Conservation (phyloP, 345 rosid species). For the Aegle marmelos region DNA sequence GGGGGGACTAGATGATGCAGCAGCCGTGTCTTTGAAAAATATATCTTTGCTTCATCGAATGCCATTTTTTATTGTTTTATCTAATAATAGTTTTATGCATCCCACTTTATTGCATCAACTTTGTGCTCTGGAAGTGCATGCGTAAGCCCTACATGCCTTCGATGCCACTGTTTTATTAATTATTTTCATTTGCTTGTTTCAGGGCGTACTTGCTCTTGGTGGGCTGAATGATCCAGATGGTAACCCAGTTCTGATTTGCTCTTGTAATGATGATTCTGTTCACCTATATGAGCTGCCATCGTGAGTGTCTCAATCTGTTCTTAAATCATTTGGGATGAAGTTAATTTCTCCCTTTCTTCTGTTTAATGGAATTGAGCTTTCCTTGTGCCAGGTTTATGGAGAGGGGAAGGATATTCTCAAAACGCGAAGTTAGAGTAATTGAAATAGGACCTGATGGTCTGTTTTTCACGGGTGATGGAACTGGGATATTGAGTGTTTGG, state of each 20-base stretch:
- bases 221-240: constrained; percentile 38
- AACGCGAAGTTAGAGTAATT: constrained; percentile 32
- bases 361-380: too few species aligned
- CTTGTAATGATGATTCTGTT: constrained; percentile 36
- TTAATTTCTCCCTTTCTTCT: neutral
- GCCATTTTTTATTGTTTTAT: neutral
- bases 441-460: constrained; percentile 39
- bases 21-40: neutral
- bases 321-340: neutral
- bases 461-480: constrained; percentile 54
- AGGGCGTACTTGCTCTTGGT: constrained; percentile 40
- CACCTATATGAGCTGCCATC: constrained; percentile 44
- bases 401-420: constrained; percentile 51
- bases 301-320: constrained; percentile 25
- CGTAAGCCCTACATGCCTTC: neutral
- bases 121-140: neutral
- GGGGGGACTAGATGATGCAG: neutral
- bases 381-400: constrained; percentile 30
- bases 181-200: constrained; percentile 1
- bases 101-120: neutral
- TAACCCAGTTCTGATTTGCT: constrained; percentile 45
- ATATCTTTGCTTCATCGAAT: neutral
- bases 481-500: constrained; percentile 40
- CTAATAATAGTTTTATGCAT: too few species aligned
- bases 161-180: neutral